Percentiles rank a stretch among this genome's conserved stretches.
These are phyloP conservation scores for Dioszegia aurantiaca DNA, from an alignment of 768 basidiomycete species.

Conservation along the genomic window DNA sequence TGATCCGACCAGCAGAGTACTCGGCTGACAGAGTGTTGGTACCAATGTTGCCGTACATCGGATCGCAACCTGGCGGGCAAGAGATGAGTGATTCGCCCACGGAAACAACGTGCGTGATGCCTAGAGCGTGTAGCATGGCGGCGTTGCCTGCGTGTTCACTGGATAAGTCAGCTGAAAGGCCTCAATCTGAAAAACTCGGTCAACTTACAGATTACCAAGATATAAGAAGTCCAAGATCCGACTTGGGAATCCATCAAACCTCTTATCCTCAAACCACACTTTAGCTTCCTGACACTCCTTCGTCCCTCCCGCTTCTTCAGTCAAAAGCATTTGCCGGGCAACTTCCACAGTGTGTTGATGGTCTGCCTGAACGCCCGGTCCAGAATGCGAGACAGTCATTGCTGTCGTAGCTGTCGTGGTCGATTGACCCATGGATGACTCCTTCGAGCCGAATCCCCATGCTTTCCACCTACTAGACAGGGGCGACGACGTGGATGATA, in stretches of 20 bases:
- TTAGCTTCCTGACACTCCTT: conserved; percentile 52
- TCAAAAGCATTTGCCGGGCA: conserved; percentile 22
- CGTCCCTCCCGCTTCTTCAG: conserved; percentile 29
- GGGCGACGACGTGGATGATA: conserved; percentile 7
- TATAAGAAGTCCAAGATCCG: conserved; percentile 89
- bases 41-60: conserved; percentile 26
- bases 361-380: neutral
- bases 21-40: conserved; percentile 27
- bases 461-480: conserved; percentile 17
- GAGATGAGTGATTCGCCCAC: conserved; percentile 91
- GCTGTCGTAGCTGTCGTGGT: conserved; percentile 8
- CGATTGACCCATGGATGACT: neutral
- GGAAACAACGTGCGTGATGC: conserved; percentile 94
- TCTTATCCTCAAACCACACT: conserved; percentile 88
- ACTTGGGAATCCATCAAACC: conserved; percentile 95
- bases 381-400: neutral
- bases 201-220: conserved; percentile 83
- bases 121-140: conserved; percentile 91
- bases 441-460: conserved; percentile 17
- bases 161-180: conserved; percentile 2
- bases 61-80: conserved; percentile 61
- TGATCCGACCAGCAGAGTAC: conserved; percentile 25
- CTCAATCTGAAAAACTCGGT: neutral
- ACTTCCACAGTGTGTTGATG: conserved; percentile 20
- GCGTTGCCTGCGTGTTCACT: conserved; percentile 92